A percentile compares a stretch with the other conserved stretches of the same genome.
Evolutionary conservation across 1,284 basidiomycete genomes (phyloP).

Genomic region (Clitocybe nebularis): DNA sequence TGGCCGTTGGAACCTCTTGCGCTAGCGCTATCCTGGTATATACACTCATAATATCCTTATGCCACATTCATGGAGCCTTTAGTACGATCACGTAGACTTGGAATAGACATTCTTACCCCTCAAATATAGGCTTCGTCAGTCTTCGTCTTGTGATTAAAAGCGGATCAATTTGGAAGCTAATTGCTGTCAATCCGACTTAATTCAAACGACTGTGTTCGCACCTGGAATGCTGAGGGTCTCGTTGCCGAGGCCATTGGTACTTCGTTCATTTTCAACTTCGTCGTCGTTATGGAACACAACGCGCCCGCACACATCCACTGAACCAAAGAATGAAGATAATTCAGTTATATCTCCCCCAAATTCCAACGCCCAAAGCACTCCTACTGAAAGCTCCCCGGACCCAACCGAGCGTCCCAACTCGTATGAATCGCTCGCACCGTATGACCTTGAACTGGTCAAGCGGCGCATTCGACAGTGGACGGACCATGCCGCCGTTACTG

Average conservation of each 20-base stretch:
- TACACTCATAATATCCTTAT: slow-evolving; percentile 10
- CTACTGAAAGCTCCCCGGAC: slow-evolving; percentile 3
- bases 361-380: slow-evolving; percentile 3
- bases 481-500: slow-evolving; percentile 38
- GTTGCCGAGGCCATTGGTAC: slow-evolving; percentile 21
- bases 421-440: slow-evolving; percentile 13
- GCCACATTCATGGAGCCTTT: slow-evolving; percentile 12
- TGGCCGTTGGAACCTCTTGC: neutral
- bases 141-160: neutral
- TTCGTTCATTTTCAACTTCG: slow-evolving; percentile 25
- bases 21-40: slow-evolving; percentile 9
- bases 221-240: slow-evolving; percentile 29
- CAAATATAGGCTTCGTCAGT: neutral
- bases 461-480: slow-evolving; percentile 49
- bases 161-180: neutral
- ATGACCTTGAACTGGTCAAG: slow-evolving; percentile 30
- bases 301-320: slow-evolving; percentile 4
- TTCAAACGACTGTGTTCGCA: slow-evolving; percentile 1
- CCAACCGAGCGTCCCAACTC: slow-evolving; percentile 3
- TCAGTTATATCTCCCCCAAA: neutral
- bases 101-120: slow-evolving; percentile 12
- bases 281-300: slow-evolving; percentile 19
- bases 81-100: slow-evolving; percentile 12
- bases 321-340: slow-evolving; percentile 1
- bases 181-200: neutral